Evolutionary conservation across 768 basidiomycete genomes (phyloP).

Genomic region (Mycena kentingensis): DNA sequence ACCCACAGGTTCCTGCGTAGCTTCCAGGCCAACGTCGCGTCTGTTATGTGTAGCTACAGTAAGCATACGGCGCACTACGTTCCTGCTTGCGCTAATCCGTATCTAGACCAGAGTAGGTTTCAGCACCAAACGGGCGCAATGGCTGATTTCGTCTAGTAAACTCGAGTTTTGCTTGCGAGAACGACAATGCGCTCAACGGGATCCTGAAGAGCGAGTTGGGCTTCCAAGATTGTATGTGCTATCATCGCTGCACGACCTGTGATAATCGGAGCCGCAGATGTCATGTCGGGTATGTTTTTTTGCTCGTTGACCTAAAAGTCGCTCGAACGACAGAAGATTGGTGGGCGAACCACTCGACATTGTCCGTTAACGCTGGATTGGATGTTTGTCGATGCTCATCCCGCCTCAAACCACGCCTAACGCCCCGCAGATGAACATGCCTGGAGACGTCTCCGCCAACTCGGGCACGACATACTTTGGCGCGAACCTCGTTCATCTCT

Average conservation of each 20-base stretch:
- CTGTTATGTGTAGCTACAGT: conserved; percentile 23
- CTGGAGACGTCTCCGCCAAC: conserved; percentile 52
- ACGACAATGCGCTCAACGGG: conserved; percentile 58
- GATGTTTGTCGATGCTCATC: conserved; percentile 45
- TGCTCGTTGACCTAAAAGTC: not conserved
- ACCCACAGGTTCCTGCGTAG: conserved; percentile 23
- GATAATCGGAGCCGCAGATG: conserved; percentile 31
- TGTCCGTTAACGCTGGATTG: conserved; percentile 59
- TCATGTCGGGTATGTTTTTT: conserved; percentile 45
- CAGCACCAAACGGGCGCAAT: not conserved
- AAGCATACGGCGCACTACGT: no score
- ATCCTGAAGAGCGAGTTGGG: conserved; percentile 66
- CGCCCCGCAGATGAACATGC: conserved; percentile 68
- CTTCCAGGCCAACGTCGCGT: conserved; percentile 15
- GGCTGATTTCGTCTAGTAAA: conserved; percentile 40
- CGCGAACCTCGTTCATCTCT: conserved; percentile 44
- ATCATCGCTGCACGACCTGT: not conserved
- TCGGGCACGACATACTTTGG: conserved; percentile 64
- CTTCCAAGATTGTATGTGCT: conserved; percentile 60
- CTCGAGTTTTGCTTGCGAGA: conserved; percentile 64
- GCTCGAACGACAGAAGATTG: conserved; percentile 45
- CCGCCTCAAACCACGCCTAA: not conserved
- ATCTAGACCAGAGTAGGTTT: conserved; percentile 29
- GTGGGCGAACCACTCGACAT: conserved; percentile 62
- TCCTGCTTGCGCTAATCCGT: no score